Percentiles rank a stretch among this genome's conserved stretches.
phyloP scores from a whole-genome alignment of 768 basidiomycete genomes.

The Butyriboletus loyo region DNA sequence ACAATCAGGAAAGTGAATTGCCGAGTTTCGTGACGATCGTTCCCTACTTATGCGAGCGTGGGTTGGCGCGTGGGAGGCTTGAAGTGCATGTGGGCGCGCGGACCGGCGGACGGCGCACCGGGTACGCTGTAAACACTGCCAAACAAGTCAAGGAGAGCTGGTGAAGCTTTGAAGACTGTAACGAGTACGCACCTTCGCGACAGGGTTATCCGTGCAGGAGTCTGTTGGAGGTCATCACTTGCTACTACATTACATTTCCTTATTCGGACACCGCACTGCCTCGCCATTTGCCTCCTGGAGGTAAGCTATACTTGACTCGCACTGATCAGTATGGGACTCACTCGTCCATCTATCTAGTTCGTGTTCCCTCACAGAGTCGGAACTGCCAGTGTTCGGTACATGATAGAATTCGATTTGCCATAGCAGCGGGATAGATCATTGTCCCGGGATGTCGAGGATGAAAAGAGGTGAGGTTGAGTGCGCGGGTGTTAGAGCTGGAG shows the following conservation, averaged over 20 bases:
- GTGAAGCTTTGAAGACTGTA: not conserved
- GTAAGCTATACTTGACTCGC: no score
- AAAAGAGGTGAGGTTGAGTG: not conserved
- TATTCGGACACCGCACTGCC: no score
- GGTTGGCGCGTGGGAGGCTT: not conserved
- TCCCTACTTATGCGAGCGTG: not conserved
- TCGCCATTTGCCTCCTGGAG: no score
- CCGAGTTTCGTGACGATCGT: not conserved
- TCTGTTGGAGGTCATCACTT: no score
- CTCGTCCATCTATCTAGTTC: no score
- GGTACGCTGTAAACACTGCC: not conserved
- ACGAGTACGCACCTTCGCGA: not conserved
- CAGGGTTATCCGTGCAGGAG: not conserved
- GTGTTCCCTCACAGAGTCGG: no score
- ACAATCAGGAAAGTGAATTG: not conserved
- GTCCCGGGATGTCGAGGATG: not conserved
- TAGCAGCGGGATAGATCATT: not conserved
- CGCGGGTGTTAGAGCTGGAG: not conserved
- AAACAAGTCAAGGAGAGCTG: not conserved
- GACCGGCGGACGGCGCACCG: conserved; percentile 1
- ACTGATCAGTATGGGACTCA: no score
- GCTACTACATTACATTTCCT: no score
- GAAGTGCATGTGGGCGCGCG: not conserved
- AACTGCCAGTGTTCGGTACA: not conserved
- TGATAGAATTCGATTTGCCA: not conserved